phyloP scores from a whole-genome alignment of 2,329 filamentous ascomycete genomes.

The Scedosporium boydii region DNA sequence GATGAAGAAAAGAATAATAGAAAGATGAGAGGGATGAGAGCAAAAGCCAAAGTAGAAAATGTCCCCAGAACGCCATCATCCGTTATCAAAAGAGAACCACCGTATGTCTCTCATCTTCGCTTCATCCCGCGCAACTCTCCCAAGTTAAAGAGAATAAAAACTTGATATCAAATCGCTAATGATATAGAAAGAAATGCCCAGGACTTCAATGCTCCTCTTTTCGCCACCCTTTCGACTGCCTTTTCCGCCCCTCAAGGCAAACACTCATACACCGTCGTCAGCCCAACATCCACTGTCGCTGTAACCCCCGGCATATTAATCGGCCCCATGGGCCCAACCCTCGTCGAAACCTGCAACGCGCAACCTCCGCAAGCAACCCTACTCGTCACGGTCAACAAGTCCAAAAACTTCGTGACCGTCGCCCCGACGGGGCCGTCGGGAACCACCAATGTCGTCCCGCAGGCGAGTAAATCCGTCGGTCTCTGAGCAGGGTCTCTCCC shows the following conservation, averaged over 20 bases:
- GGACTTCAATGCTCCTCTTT: neutral
- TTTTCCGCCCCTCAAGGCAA: neutral
- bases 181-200: neutral
- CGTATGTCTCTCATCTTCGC: neutral
- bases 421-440: neutral
- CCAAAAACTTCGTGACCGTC: slow-evolving; percentile 6
- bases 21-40: too few species aligned
- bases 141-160: neutral
- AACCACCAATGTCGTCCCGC: slow-evolving; percentile 1
- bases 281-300: slow-evolving; percentile 1
- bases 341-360: neutral
- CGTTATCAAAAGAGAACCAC: neutral
- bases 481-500: neutral
- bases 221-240: neutral
- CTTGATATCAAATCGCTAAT: neutral
- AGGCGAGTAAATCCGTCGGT: neutral
- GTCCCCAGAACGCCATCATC: too few species aligned
- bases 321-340: neutral
- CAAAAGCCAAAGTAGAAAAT: too few species aligned
- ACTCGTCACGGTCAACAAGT: slow-evolving; percentile 4
- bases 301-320: slow-evolving; percentile 1
- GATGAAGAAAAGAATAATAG: too few species aligned
- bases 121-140: neutral
- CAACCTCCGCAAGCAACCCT: neutral
- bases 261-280: slow-evolving; percentile 4